Evolutionary conservation across 1,284 basidiomycete species (phyloP).

Genomic region (Lentinus polychrous): DNA sequence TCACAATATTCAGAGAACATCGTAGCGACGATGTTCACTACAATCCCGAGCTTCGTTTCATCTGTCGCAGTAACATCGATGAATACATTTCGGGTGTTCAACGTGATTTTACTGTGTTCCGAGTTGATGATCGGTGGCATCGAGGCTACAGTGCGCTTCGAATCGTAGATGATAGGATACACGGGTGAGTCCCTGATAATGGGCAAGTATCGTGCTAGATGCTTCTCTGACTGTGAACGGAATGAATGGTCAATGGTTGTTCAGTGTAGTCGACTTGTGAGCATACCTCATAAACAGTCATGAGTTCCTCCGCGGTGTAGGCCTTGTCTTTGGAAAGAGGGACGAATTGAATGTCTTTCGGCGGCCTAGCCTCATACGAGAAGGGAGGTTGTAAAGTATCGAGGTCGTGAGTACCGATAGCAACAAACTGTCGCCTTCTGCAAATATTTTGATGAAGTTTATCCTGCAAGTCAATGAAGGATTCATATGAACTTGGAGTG

Average conservation of each 20-base stretch:
- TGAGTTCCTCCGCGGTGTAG: slow-evolving; percentile 79
- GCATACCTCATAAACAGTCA: slow-evolving; percentile 84
- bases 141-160: slow-evolving; percentile 80
- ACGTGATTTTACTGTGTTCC: slow-evolving; percentile 93
- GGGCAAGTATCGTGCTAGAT: slow-evolving; percentile 82
- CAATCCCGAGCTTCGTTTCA: slow-evolving; percentile 92
- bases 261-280: background rate
- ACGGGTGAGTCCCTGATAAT: slow-evolving; percentile 95
- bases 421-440: slow-evolving; percentile 83
- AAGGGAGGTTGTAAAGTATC: slow-evolving; percentile 87
- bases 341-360: slow-evolving; percentile 85
- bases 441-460: slow-evolving; percentile 98
- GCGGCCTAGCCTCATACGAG: slow-evolving; percentile 86
- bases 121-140: slow-evolving; percentile 99
- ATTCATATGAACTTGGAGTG: slow-evolving; percentile 85
- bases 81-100: slow-evolving; percentile 93
- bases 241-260: background rate
- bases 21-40: slow-evolving; percentile 88
- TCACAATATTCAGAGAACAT: slow-evolving; percentile 98
- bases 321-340: slow-evolving; percentile 75
- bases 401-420: slow-evolving; percentile 97
- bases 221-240: slow-evolving; percentile 75
- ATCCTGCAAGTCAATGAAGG: slow-evolving; percentile 98
- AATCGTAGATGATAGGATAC: slow-evolving; percentile 97
- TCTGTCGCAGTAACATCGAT: slow-evolving; percentile 98